Conservation (phyloP, 192 early-diverging fungal species). For the Haplosporangium gracile region DNA sequence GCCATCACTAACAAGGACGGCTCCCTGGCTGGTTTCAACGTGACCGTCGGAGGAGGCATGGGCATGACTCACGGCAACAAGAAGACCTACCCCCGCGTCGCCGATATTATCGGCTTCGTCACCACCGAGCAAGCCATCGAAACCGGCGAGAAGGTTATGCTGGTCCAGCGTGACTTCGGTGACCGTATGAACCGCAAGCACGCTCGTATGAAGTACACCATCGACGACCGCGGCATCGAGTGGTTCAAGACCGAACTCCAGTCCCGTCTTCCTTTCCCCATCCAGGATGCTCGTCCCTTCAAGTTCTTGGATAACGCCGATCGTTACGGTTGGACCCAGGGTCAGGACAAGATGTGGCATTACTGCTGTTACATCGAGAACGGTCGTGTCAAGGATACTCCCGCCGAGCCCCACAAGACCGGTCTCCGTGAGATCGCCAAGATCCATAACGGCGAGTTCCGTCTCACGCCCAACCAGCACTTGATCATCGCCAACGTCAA, state of each 20-base stretch:
- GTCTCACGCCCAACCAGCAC: conserved; percentile 95
- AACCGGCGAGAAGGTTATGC: conserved; percentile 92
- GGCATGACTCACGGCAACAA: conserved; percentile 99
- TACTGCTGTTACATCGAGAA: conserved; percentile 95
- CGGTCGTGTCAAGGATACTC: conserved; percentile 90
- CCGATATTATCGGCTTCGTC: conserved; percentile 82
- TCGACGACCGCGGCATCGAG: conserved; percentile 93
- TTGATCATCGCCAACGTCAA: conserved; percentile 85
- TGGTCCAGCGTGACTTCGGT: conserved; percentile 94
- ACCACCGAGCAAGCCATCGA: conserved; percentile 82
- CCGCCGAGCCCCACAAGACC: conserved; percentile 78
- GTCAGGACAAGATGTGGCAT: conserved; percentile 74
- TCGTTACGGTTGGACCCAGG: conserved; percentile 93
- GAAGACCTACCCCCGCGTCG: conserved; percentile 94
- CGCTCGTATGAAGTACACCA: conserved; percentile 98
- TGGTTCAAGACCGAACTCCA: conserved; percentile 94
- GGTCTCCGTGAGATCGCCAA: conserved; percentile 85
- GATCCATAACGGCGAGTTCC: conserved; percentile 81
- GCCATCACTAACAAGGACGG: conserved; percentile 86
- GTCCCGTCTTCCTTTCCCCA: conserved; percentile 78
- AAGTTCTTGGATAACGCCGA: conserved; percentile 91
- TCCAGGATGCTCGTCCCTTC: conserved; percentile 79
- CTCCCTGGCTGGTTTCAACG: conserved; percentile 90
- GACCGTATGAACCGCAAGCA: conserved; percentile 98
- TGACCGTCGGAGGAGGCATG: conserved; percentile 97